Conservation (phyloP, 176 grass and related monocot genomes). For the Guadua angustifolia region DNA sequence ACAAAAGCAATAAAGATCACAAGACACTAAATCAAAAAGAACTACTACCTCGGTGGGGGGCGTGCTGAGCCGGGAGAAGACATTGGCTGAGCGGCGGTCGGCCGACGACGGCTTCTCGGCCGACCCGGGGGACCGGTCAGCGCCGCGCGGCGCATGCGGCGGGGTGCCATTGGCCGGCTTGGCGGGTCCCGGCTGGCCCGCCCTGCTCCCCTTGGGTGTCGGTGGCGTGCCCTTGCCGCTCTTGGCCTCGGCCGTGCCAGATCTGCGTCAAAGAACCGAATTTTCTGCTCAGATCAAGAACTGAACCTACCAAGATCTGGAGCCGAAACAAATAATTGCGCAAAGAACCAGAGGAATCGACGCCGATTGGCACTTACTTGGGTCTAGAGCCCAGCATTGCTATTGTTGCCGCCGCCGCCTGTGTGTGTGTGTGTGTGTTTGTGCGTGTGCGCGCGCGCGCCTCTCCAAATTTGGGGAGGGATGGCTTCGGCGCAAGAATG, state of each 20-base stretch:
- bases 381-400: conserved; percentile 56
- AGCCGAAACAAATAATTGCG: not conserved
- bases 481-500: not conserved
- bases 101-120: conserved; percentile 50
- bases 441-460: too few relatives aligned
- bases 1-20: conserved; percentile 13
- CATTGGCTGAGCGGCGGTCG: conserved; percentile 54
- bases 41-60: conserved; percentile 50
- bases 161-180: conserved; percentile 53
- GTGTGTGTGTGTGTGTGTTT: too few relatives aligned
- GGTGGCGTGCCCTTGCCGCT: conserved; percentile 61
- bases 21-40: not conserved
- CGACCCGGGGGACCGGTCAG: conserved; percentile 60
- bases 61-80: conserved; percentile 46
- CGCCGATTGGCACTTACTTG: conserved; percentile 40
- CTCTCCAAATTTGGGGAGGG: not conserved
- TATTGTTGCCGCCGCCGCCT: not conserved
- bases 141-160: conserved; percentile 36
- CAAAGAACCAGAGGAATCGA: not conserved
- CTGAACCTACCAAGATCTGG: conserved; percentile 21
- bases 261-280: conserved; percentile 46
- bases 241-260: conserved; percentile 59
- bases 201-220: conserved; percentile 55
- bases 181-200: conserved; percentile 51
- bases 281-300: not conserved